Conservation (phyloP, 495 filamentous ascomycete genomes). For the Aspergillus haitiensis region DNA sequence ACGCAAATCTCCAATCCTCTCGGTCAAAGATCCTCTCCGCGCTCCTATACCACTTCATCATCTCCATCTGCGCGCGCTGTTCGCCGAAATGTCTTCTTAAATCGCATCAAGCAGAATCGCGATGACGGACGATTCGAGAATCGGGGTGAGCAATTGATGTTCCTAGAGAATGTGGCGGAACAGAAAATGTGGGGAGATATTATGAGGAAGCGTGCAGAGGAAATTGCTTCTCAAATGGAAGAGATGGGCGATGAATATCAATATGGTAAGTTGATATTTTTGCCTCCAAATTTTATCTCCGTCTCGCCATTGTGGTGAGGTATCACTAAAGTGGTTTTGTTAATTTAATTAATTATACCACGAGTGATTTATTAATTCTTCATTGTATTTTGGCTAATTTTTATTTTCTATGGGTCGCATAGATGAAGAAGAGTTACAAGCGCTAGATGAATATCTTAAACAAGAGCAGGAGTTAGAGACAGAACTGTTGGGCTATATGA, state of each 20-base stretch:
- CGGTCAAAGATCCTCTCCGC: neutral
- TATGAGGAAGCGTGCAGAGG: conserved; percentile 40
- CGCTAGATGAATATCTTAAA: conserved; percentile 36
- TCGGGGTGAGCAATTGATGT: conserved; percentile 74
- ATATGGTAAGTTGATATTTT: conserved; percentile 28
- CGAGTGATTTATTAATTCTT: neutral
- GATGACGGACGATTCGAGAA: conserved; percentile 68
- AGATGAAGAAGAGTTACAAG: conserved; percentile 37
- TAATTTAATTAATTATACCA: no score
- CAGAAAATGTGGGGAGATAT: conserved; percentile 50
- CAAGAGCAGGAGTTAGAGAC: conserved; percentile 38
- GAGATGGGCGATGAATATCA: conserved; percentile 23
- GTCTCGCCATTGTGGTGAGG: neutral
- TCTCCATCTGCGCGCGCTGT: conserved; percentile 34
- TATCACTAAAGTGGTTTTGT: no score
- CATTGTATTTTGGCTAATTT: conserved; percentile 4
- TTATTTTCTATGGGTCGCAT: neutral
- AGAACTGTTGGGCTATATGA: conserved; percentile 24
- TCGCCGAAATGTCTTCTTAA: conserved; percentile 64
- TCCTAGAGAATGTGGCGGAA: conserved; percentile 48
- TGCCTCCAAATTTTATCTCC: neutral
- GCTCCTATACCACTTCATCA: conserved; percentile 15
- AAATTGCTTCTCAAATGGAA: conserved; percentile 25
- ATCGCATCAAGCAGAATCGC: conserved; percentile 68
- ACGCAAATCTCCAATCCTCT: conserved; percentile 18